phyloP scores from a whole-genome alignment of 176 grass and related monocot species.

The Hsuehochloa calcarea region DNA sequence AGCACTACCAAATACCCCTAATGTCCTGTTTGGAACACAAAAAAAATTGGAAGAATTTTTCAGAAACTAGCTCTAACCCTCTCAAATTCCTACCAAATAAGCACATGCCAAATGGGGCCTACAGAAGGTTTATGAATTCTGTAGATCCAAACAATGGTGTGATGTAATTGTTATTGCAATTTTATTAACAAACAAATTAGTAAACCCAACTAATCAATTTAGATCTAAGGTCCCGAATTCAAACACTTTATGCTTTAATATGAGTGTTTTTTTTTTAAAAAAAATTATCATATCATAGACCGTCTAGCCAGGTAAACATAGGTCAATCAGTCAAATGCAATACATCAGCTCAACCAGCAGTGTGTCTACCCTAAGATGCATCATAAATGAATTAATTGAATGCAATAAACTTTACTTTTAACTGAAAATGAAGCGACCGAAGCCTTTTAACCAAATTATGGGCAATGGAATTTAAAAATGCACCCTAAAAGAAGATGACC shows the following conservation, averaged over 20 bases:
- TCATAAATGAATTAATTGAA: not conserved
- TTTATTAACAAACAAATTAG: not conserved
- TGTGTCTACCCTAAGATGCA: not conserved
- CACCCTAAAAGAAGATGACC: constrained; percentile 8
- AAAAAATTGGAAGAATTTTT: not conserved
- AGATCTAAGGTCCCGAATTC: not conserved
- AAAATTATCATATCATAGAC: not conserved
- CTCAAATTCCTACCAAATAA: not conserved
- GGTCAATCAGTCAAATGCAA: constrained; percentile 2
- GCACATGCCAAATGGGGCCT: not conserved
- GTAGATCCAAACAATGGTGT: not conserved
- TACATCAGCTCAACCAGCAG: not conserved
- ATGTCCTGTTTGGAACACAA: not conserved
- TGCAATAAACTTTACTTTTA: constrained; percentile 12
- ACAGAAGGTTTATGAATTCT: not conserved
- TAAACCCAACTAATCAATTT: not conserved
- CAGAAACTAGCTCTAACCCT: not conserved
- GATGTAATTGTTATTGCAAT: not conserved
- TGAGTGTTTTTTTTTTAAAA: not conserved
- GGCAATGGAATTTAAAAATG: not conserved
- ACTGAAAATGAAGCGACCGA: constrained; percentile 13
- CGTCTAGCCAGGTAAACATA: not conserved
- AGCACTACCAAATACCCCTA: not conserved
- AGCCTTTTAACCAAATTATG: not conserved
- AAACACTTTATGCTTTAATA: not conserved